Percentiles rank a stretch among this genome's conserved stretches.
phyloP scores from a whole-genome alignment of 1,139 yeast species.

The Geotrichum histeridarum region DNA sequence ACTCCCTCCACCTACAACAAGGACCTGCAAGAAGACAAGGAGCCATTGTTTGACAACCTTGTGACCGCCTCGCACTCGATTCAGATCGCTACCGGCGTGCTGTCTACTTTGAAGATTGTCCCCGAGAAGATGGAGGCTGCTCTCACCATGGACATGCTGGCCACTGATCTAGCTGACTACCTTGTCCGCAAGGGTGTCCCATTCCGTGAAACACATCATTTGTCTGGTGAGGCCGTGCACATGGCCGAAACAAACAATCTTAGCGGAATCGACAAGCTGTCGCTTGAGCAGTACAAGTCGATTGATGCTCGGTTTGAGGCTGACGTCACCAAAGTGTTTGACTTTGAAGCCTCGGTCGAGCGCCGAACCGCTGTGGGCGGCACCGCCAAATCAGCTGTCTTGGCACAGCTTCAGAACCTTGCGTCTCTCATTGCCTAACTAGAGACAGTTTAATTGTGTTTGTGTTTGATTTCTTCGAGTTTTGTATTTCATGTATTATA shows the following conservation, averaged over 20 bases:
- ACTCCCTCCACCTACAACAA: slow-evolving; percentile 96
- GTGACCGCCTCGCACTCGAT: slow-evolving; percentile 90
- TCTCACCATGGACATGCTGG: slow-evolving; percentile 97
- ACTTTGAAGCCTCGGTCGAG: slow-evolving; percentile 92
- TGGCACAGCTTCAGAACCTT: slow-evolving; percentile 54
- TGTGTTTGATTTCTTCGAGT: not conserved
- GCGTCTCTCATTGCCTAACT: slow-evolving; percentile 25
- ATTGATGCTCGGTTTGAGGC: slow-evolving; percentile 76
- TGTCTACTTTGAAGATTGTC: slow-evolving; percentile 74
- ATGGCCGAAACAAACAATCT: slow-evolving; percentile 72
- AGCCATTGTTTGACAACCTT: slow-evolving; percentile 88
- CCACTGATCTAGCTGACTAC: slow-evolving; percentile 96
- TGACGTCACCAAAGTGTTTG: slow-evolving; percentile 78
- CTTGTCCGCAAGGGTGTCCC: slow-evolving; percentile 97
- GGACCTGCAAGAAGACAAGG: slow-evolving; percentile 98
- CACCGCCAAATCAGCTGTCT: slow-evolving; percentile 86
- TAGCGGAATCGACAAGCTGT: slow-evolving; percentile 73
- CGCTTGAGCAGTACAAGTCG: slow-evolving; percentile 66
- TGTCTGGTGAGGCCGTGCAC: slow-evolving; percentile 95
- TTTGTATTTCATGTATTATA: not conserved
- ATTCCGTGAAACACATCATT: slow-evolving; percentile 97
- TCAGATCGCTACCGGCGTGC: slow-evolving; percentile 90
- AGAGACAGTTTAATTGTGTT: not conserved
- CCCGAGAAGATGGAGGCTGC: slow-evolving; percentile 76
- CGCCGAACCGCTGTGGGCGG: slow-evolving; percentile 97